Evolutionary conservation across 371 early-diverging fungal genomes (phyloP), one percentile per base, ranked within the genome.

Genomic region (Mucor circinelloides): DNA sequence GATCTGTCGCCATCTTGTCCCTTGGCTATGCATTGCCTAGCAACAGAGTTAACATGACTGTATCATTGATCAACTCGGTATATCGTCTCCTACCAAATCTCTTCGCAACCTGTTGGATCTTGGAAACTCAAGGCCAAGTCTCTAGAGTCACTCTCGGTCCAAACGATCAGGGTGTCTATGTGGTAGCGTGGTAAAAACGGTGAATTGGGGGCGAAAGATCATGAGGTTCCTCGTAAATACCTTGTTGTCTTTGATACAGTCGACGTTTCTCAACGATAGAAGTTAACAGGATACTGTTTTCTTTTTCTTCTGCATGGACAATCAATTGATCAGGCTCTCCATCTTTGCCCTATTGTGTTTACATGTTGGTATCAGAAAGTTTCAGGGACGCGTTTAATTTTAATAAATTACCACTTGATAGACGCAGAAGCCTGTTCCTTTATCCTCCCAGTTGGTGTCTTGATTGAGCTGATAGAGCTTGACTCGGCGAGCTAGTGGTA

Each of bases 51-150:
- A 48, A 57, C 21, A 55, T 34, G 17, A 28, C 31, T 21, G 63
- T 38, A 25, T 23, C 42, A 1, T 27, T 40, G 50, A 58, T 28
- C 36, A 36, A 36, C 10, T 36, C 36, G 36, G 36, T 36, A 36
- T 13, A 36, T 4, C 36, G 13, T 36, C 36, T 79, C 77, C 68
- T 85, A 92, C 96, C 95, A 91, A 58, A 95, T 84, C 34, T 91
- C 89, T 25, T 85, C 80, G 65, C 96, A 96, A 27, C 95, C 94
- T 10, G 82, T 89, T 21, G 88, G 84, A 65, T 94, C 93, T 83
- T 95, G 93, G 75, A 97, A 97, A 70, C 95, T 95, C 32, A 97
- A 82, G 6, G 97, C 97, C 23, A 95, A 77, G 70, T 96, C 97
- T 36, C 80, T 71, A 15, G 87, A 87, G 31, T 85, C 83, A 8